Evolutionary conservation across 2,329 filamentous ascomycete species (phyloP), one percentile per base, ranked within the genome.

Genomic region (Fusarium haematococcum): DNA sequence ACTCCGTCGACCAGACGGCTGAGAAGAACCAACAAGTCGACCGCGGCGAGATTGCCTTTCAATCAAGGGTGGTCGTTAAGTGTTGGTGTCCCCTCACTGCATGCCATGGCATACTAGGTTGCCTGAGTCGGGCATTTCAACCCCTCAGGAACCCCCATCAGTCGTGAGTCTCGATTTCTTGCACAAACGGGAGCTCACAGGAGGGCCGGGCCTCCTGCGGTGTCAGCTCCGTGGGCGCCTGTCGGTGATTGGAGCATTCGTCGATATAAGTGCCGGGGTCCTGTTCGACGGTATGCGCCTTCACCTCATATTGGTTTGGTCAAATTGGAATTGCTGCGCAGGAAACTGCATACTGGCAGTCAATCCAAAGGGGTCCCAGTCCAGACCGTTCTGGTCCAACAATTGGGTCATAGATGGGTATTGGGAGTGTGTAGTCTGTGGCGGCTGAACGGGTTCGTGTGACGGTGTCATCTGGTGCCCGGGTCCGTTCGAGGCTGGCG

Each of bases 321-420:
- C 91, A 80, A 94, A 95, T 61, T 91, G 90, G 83, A 95, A 97
- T 58, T 94, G 93, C 65, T 94, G 93, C 2, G 93, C 94, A 13
- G 95, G 95, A 79, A 98, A 98, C 75, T 96, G 94, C 96, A 98
- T 98, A 84, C 94, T 97, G 39, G 95, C 95, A 68, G 94, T 96
- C 62, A 98, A 87, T 14, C 95, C 95, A 79, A 98, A 98, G 1
- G 96, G 96, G 83, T 98, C 95, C 83, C 95, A 94, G 81, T 98
- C 95, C 58, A 97, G 87, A 84, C 73, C 70, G 41, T 95, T 94
- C 20, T 95, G 93, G 79, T 98, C 95, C 48, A 91, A 82, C 9
- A 91, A 81, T 78, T 90, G 88, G 5, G 88, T 89, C 89, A 91
- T 91, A 23, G 88, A 89, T 7, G 89, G 88, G 80, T 94, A 97